A percentile compares a stretch with the other conserved stretches of the same genome.
phyloP scores from a whole-genome alignment of 257 asterid genomes.

The Fraxinus cuspidata region DNA sequence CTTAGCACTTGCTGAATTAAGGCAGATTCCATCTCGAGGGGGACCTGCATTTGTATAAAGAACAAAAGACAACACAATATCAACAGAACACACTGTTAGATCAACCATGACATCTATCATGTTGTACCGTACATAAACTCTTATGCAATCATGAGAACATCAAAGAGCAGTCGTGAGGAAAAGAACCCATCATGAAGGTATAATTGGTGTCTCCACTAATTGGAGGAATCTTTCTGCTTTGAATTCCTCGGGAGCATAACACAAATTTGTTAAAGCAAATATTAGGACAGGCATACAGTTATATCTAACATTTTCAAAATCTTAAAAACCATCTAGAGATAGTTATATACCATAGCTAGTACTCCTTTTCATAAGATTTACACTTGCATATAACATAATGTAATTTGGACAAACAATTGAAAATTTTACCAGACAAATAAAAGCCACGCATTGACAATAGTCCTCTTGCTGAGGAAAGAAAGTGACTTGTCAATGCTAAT shows the following conservation, averaged over 20 bases:
- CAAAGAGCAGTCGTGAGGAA: background rate
- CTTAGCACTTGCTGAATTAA: slow-evolving; percentile 77
- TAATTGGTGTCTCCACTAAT: background rate
- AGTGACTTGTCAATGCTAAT: background rate
- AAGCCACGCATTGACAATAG: background rate
- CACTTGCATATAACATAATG: background rate
- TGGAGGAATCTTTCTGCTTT: background rate
- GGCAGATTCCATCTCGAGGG: slow-evolving; percentile 59
- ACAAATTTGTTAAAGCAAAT: background rate
- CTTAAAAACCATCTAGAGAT: background rate
- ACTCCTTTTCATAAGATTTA: background rate
- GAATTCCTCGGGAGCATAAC: background rate
- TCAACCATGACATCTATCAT: background rate
- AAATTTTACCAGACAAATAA: too few relatives aligned
- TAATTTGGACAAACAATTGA: background rate
- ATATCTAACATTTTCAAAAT: background rate
- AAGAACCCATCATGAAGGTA: background rate
- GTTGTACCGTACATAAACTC: background rate
- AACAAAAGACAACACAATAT: background rate
- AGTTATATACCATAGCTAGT: background rate
- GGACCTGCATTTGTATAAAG: slow-evolving; percentile 51
- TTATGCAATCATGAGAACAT: background rate
- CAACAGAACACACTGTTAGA: background rate
- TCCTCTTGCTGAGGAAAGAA: background rate
- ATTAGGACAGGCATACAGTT: background rate